phyloP scores from a whole-genome alignment of 345 rosid species.

The Populus ilicifolia region DNA sequence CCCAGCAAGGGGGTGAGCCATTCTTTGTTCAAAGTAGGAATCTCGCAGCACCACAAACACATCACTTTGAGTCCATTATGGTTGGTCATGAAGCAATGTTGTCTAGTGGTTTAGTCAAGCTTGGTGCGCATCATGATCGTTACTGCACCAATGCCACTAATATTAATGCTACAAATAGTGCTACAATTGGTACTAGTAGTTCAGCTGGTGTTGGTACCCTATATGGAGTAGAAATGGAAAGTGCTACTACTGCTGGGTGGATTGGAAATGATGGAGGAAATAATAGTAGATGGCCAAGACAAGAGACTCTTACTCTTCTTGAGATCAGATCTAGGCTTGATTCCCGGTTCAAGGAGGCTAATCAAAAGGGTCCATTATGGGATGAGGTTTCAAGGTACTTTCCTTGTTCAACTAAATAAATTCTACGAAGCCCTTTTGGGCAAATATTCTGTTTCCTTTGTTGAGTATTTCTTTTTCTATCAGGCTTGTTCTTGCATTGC shows the following conservation, averaged over 20 bases:
- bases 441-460: not conserved
- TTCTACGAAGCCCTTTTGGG: not conserved
- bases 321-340: conserved; percentile 98
- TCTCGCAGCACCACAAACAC: conserved; percentile 16
- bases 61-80: conserved; percentile 18
- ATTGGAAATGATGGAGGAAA: conserved; percentile 37
- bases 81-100: conserved; percentile 10
- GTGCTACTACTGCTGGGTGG: conserved; percentile 21
- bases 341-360: conserved; percentile 88
- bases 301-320: conserved; percentile 90
- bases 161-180: not conserved
- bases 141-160: conserved; percentile 10
- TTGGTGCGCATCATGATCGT: conserved; percentile 9
- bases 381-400: conserved; percentile 91
- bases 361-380: conserved; percentile 95
- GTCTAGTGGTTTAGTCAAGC: conserved; percentile 23
- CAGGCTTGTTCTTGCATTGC: not conserved
- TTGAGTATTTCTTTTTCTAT: not conserved
- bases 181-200: conserved; percentile 2
- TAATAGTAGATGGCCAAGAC: conserved; percentile 89
- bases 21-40: conserved; percentile 19
- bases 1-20: conserved; percentile 35
- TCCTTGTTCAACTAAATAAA: not conserved
- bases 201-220: conserved; percentile 1
- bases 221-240: conserved; percentile 1